These are phyloP conservation scores for Nicotiana attenuata DNA, from an alignment of 257 asterid species.

Conservation along the genomic window DNA sequence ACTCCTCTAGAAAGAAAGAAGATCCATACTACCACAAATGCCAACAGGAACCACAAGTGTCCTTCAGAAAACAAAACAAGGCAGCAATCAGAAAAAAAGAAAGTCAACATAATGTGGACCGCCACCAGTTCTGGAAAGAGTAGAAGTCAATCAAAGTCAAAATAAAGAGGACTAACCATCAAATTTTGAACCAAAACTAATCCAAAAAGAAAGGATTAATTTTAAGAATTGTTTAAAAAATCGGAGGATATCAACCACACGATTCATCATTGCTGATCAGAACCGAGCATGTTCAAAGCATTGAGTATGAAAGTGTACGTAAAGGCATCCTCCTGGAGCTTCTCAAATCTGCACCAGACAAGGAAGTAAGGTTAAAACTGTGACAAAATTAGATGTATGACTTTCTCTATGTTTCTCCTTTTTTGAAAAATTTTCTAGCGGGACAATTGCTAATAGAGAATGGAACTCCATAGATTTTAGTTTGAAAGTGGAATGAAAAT, in stretches of 20 bases:
- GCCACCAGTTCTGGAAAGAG: background rate
- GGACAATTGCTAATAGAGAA: background rate
- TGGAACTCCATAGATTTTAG: background rate
- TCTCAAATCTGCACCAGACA: constrained; percentile 62
- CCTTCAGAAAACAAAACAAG: background rate
- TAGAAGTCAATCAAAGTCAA: background rate
- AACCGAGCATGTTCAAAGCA: constrained; percentile 45
- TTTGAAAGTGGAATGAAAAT: background rate
- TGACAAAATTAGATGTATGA: background rate
- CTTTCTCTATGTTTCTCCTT: background rate
- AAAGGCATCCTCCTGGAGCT: constrained; percentile 89
- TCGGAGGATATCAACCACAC: background rate
- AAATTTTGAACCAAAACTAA: background rate
- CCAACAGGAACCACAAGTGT: no score
- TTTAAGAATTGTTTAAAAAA: background rate
- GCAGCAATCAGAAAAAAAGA: background rate
- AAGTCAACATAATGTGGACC: background rate
- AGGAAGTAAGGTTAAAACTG: background rate
- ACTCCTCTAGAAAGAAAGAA: no score
- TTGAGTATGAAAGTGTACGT: constrained; percentile 65
- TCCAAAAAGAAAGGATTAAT: background rate
- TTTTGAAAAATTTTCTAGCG: background rate
- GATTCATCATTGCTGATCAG: background rate
- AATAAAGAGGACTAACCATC: background rate
- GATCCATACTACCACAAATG: no score